phyloP scores from a whole-genome alignment of 495 filamentous ascomycete genomes.

The Pyronema domesticum region DNA sequence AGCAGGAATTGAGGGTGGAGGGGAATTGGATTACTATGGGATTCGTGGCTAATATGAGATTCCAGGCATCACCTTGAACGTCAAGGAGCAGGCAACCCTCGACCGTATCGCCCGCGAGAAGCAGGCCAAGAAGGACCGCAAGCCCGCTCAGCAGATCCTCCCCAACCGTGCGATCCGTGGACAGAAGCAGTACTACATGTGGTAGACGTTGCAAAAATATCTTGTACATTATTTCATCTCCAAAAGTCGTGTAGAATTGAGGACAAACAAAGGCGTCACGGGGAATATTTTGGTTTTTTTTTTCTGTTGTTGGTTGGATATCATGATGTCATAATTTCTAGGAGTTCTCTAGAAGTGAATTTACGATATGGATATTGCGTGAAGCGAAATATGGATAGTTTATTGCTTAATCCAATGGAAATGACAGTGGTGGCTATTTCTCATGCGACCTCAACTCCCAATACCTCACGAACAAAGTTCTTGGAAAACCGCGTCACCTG shows the following conservation, averaged over 20 bases:
- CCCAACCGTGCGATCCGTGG: slow-evolving; percentile 59
- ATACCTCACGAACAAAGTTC: slow-evolving; percentile 41
- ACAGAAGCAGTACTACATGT: slow-evolving; percentile 76
- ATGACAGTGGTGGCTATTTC: neutral
- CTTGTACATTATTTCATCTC: neutral
- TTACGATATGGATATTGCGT: no score
- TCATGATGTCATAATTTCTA: no score
- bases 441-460: slow-evolving; percentile 10
- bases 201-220: slow-evolving; percentile 32
- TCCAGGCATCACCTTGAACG: slow-evolving; percentile 52
- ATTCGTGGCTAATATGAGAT: slow-evolving; percentile 7
- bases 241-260: neutral
- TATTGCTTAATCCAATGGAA: no score
- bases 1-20: neutral
- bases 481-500: slow-evolving; percentile 64
- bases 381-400: no score
- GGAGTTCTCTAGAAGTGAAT: no score
- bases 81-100: slow-evolving; percentile 86
- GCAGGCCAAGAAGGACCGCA: slow-evolving; percentile 47
- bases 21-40: no score
- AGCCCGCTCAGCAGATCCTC: slow-evolving; percentile 66
- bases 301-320: no score
- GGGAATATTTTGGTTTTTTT: neutral
- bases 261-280: neutral
- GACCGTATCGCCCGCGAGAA: slow-evolving; percentile 61